phyloP scores from a whole-genome alignment of 2,329 filamentous ascomycete species.

The Apiospora marii region DNA sequence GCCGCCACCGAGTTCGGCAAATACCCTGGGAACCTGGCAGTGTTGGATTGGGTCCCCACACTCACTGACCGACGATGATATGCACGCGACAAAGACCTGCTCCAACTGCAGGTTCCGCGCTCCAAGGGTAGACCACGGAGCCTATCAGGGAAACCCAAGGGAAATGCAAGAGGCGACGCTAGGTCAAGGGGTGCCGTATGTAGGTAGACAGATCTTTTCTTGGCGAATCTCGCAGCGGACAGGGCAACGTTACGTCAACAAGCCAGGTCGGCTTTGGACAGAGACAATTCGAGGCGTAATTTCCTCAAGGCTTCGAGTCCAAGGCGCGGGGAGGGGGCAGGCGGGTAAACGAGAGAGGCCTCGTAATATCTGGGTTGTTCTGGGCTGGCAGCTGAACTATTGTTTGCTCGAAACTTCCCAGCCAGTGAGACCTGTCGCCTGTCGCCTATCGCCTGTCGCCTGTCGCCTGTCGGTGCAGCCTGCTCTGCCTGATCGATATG shows the following conservation, averaged over 20 bases:
- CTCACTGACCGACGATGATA: background rate
- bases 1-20: slow-evolving; percentile 1
- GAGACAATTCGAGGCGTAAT: background rate
- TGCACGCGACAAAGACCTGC: slow-evolving; percentile 1
- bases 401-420: background rate
- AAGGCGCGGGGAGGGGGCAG: background rate
- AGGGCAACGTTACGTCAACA: slow-evolving; percentile 19
- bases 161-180: slow-evolving; percentile 7
- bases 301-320: background rate
- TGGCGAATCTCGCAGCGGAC: slow-evolving; percentile 3
- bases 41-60: slow-evolving; percentile 6
- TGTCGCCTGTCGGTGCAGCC: background rate
- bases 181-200: slow-evolving; percentile 6
- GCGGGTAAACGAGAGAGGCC: background rate
- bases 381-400: background rate
- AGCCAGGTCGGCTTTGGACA: background rate
- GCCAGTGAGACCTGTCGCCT: too few species aligned
- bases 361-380: background rate
- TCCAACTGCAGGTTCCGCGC: slow-evolving; percentile 16
- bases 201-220: slow-evolving; percentile 10
- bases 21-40: background rate
- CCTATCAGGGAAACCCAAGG: background rate
- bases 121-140: background rate
- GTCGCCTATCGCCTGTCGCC: too few species aligned
- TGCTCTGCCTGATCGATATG: background rate